Conservation (phyloP, 2,329 filamentous ascomycete genomes). For the Alternaria sp. region DNA sequence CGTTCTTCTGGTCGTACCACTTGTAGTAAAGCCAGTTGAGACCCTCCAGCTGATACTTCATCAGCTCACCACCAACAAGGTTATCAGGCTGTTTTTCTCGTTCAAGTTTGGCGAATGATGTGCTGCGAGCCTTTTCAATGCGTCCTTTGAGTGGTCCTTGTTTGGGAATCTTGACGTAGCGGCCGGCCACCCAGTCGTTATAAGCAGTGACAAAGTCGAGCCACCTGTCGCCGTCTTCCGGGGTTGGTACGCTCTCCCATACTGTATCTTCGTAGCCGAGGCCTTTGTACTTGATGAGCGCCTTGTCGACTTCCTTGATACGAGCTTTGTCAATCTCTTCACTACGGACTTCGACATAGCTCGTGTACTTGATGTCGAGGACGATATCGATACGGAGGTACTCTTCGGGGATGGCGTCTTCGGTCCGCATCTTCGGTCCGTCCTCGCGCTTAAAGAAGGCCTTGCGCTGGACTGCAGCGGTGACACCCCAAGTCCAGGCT, state of each 20-base stretch:
- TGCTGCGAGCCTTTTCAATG: slow-evolving; percentile 69
- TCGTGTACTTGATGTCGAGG: slow-evolving; percentile 76
- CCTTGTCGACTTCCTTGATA: slow-evolving; percentile 73
- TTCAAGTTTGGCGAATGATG: slow-evolving; percentile 71
- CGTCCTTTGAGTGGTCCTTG: slow-evolving; percentile 67
- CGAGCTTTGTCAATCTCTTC: slow-evolving; percentile 74
- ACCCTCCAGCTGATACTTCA: slow-evolving; percentile 92
- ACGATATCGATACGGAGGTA: slow-evolving; percentile 86
- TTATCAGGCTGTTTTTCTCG: slow-evolving; percentile 74
- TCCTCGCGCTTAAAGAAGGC: slow-evolving; percentile 76
- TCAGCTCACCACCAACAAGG: slow-evolving; percentile 79
- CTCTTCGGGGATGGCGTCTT: slow-evolving; percentile 87
- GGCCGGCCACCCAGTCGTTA: slow-evolving; percentile 81
- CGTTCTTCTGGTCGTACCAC: slow-evolving; percentile 81
- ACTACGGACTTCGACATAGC: slow-evolving; percentile 63
- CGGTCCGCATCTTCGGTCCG: slow-evolving; percentile 70
- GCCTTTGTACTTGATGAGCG: slow-evolving; percentile 90
- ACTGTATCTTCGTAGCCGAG: slow-evolving; percentile 88
- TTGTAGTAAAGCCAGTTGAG: slow-evolving; percentile 95
- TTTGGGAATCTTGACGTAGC: slow-evolving; percentile 70
- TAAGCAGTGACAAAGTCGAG: slow-evolving; percentile 83
- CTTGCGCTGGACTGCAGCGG: slow-evolving; percentile 67
- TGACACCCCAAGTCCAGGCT: slow-evolving; percentile 82
- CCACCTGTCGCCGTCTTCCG: slow-evolving; percentile 72
- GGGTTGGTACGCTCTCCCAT: slow-evolving; percentile 80